phyloP scores from a whole-genome alignment of 805 yeast species.

The Ogataea saltuana region DNA sequence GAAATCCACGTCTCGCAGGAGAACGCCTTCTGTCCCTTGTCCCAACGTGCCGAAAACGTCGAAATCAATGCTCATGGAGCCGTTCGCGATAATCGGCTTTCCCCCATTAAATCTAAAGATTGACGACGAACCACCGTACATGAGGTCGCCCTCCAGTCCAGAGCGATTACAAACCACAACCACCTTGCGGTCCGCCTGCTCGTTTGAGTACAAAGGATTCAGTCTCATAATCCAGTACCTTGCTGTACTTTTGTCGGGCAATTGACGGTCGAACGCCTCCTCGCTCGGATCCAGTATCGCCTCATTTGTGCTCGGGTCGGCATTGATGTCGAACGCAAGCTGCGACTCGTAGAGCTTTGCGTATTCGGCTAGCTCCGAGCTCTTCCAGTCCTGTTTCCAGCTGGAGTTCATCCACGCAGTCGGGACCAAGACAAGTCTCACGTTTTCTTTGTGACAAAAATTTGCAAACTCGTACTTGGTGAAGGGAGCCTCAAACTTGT shows the following conservation, averaged over 20 bases:
- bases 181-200: constrained; percentile 20
- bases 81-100: constrained; percentile 24
- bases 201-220: constrained; percentile 27
- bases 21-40: constrained; percentile 64
- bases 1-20: constrained; percentile 60
- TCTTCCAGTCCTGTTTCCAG: constrained; percentile 32
- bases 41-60: constrained; percentile 56
- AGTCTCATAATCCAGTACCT: constrained; percentile 74
- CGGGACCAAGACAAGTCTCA: constrained; percentile 67
- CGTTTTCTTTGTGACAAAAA: constrained; percentile 47
- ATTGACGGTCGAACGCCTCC: constrained; percentile 14
- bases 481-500: constrained; percentile 80
- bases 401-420: constrained; percentile 79
- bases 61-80: constrained; percentile 42
- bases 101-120: constrained; percentile 55
- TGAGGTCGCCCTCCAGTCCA: constrained; percentile 71
- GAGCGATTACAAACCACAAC: constrained; percentile 68
- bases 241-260: constrained; percentile 31
- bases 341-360: constrained; percentile 21
- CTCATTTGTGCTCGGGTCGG: constrained; percentile 7
- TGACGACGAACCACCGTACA: constrained; percentile 67
- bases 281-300: constrained; percentile 9
- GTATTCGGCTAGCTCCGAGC: constrained; percentile 20
- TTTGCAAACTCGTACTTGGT: constrained; percentile 68
- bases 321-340: constrained; percentile 24